Evolutionary conservation across 1,284 basidiomycete genomes (phyloP).

Genomic region (Heimioporus punctisporus): DNA sequence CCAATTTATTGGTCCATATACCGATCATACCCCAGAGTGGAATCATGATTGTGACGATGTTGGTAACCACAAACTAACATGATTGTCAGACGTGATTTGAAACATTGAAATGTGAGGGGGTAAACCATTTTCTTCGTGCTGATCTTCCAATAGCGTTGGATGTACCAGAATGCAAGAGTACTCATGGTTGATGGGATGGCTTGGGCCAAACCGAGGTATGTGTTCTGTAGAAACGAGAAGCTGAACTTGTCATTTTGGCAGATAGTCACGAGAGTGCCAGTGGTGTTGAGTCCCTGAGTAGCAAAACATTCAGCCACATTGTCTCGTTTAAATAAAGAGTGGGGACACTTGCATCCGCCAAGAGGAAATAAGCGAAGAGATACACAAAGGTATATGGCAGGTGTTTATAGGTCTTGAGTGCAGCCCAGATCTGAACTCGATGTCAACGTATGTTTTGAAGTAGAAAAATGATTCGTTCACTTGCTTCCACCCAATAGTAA

Average conservation of each 20-base stretch:
- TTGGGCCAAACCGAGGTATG: conserved; percentile 76
- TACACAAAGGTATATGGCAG: conserved; percentile 80
- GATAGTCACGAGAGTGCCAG: conserved; percentile 74
- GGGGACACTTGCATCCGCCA: conserved; percentile 57
- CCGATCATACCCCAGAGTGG: conserved; percentile 90
- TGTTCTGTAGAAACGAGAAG: conserved; percentile 77
- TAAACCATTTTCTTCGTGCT: conserved; percentile 75
- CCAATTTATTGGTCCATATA: conserved; percentile 77
- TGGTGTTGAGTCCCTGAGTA: conserved; percentile 73
- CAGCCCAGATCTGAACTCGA: conserved; percentile 60
- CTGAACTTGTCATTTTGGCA: conserved; percentile 78
- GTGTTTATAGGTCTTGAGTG: conserved; percentile 68
- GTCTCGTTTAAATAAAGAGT: background rate
- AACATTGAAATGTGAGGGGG: background rate
- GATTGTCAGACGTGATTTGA: background rate
- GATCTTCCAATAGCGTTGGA: conserved; percentile 78
- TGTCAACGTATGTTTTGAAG: background rate
- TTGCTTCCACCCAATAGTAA: conserved; percentile 85
- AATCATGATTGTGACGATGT: conserved; percentile 75
- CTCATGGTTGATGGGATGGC: conserved; percentile 72
- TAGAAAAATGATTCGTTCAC: conserved; percentile 27
- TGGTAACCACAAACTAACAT: conserved; percentile 71
- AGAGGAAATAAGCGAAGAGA: conserved; percentile 74
- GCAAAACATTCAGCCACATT: background rate
- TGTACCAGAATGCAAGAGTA: conserved; percentile 79